A percentile compares a stretch with the other conserved stretches of the same genome.
Conservation (phyloP, 208 protist genomes). For the Herpetomonas tarakana region DNA sequence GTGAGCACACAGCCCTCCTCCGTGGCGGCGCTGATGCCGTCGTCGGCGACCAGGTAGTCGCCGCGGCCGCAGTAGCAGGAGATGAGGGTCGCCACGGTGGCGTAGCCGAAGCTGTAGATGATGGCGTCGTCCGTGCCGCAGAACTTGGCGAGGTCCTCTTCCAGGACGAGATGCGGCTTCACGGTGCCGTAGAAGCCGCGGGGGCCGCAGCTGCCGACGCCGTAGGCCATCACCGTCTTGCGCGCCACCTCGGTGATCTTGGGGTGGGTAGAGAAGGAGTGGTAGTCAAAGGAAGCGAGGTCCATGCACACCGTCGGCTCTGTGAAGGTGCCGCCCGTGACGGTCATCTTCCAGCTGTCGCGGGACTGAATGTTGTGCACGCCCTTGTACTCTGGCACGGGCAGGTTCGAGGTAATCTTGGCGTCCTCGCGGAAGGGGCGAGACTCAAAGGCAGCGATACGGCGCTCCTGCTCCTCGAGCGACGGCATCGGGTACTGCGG, state of each 20-base stretch:
- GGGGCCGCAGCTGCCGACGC: slow-evolving; percentile 97
- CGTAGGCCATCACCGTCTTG: slow-evolving; percentile 91
- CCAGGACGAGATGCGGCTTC: slow-evolving; percentile 94
- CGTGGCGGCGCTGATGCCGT: slow-evolving; percentile 73
- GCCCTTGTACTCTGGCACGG: slow-evolving; percentile 32
- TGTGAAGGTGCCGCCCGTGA: slow-evolving; percentile 24
- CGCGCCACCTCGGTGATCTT: slow-evolving; percentile 77
- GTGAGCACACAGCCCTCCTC: slow-evolving; percentile 90
- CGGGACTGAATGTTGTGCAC: slow-evolving; percentile 49
- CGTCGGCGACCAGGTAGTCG: slow-evolving; percentile 94
- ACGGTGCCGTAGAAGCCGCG: slow-evolving; percentile 98
- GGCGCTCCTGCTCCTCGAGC: slow-evolving; percentile 75
- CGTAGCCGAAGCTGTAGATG: slow-evolving; percentile 95
- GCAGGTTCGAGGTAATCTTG: slow-evolving; percentile 36
- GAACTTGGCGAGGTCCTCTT: slow-evolving; percentile 91
- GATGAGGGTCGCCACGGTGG: slow-evolving; percentile 94
- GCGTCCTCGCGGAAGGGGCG: slow-evolving; percentile 46
- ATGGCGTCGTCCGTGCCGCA: slow-evolving; percentile 84
- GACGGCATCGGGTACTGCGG: slow-evolving; percentile 44
- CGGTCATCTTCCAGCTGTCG: slow-evolving; percentile 51
- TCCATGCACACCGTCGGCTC: slow-evolving; percentile 72
- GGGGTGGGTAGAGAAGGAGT: slow-evolving; percentile 89
- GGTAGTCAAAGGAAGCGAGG: slow-evolving; percentile 92
- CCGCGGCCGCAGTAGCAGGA: slow-evolving; percentile 91
- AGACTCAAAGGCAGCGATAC: slow-evolving; percentile 64